Percentiles rank a stretch among this genome's conserved stretches.
Evolutionary conservation across 2,329 filamentous ascomycete genomes (phyloP).

Genomic region (Neurospora sp.): DNA sequence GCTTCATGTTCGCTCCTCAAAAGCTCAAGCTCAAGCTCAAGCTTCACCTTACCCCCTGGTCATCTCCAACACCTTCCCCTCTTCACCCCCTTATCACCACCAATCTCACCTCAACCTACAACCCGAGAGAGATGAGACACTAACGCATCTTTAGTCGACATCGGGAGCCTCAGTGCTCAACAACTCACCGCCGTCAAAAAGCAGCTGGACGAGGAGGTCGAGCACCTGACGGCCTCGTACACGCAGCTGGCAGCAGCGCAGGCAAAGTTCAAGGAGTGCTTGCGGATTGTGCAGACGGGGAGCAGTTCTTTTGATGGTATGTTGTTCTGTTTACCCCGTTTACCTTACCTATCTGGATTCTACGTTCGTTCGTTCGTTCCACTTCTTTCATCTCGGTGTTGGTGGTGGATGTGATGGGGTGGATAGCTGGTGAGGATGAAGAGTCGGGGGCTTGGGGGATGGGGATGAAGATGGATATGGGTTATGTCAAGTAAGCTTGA

Average conservation of each 20-base stretch:
- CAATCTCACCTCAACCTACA: too few relatives aligned
- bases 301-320: constrained; percentile 18
- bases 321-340: constrained; percentile 22
- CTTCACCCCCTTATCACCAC: too few relatives aligned
- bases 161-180: constrained; percentile 69
- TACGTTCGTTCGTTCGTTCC: not conserved
- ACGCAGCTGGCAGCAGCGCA: constrained; percentile 83
- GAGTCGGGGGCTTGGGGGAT: not conserved
- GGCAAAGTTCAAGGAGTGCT: constrained; percentile 83
- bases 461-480: not conserved
- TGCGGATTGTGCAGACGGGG: constrained; percentile 57
- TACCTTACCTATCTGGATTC: not conserved
- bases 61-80: not conserved
- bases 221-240: constrained; percentile 86
- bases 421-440: not conserved
- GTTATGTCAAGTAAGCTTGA: not conserved
- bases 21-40: not conserved
- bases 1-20: not conserved
- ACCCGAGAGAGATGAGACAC: not conserved
- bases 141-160: constrained; percentile 35
- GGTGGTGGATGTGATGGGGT: not conserved
- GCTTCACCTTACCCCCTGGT: not conserved
- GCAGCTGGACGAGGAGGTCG: constrained; percentile 90
- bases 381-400: not conserved
- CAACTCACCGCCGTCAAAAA: constrained; percentile 90